These are phyloP conservation scores for Sorghum bicolor DNA, from an alignment of 176 grass and related monocot species.

Conservation along the genomic window DNA sequence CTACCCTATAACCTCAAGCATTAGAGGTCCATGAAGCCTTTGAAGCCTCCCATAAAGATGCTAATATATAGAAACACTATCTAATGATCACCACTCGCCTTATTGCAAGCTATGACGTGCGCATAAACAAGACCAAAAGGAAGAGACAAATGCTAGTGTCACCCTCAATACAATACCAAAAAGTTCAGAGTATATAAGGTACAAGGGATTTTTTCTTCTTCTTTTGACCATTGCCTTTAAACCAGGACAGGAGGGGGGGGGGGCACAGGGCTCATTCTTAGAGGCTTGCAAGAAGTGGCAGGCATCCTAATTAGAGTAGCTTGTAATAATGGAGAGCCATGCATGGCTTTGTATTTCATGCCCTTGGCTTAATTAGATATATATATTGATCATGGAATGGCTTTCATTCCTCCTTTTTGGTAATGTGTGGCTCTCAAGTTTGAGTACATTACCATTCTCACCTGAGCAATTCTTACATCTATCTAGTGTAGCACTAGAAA, in stretches of 20 bases:
- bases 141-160: slow-evolving; percentile 51
- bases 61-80: slow-evolving; percentile 28
- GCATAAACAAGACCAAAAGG: slow-evolving; percentile 39
- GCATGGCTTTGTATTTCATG: slow-evolving; percentile 21
- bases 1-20: slow-evolving; percentile 38
- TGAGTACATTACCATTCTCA: slow-evolving; percentile 23
- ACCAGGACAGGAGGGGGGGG: slow-evolving; percentile 23
- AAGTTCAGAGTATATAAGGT: background rate
- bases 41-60: slow-evolving; percentile 34
- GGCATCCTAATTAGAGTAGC: slow-evolving; percentile 21
- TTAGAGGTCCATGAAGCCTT: slow-evolving; percentile 29
- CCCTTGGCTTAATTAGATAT: slow-evolving; percentile 26
- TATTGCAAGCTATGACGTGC: slow-evolving; percentile 28
- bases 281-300: slow-evolving; percentile 32
- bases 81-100: slow-evolving; percentile 23
- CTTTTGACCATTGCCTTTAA: slow-evolving; percentile 55
- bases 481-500: background rate
- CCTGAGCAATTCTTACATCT: slow-evolving; percentile 9
- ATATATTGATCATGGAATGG: slow-evolving; percentile 8
- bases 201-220: slow-evolving; percentile 27
- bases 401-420: slow-evolving; percentile 27
- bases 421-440: slow-evolving; percentile 33
- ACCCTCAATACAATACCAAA: slow-evolving; percentile 50
- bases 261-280: slow-evolving; percentile 25
- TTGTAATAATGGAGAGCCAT: slow-evolving; percentile 33